Percentiles rank a stretch among this genome's conserved stretches.
phyloP scores from a whole-genome alignment of 1,139 yeast species.

The Sugiyamaella castrensis region DNA sequence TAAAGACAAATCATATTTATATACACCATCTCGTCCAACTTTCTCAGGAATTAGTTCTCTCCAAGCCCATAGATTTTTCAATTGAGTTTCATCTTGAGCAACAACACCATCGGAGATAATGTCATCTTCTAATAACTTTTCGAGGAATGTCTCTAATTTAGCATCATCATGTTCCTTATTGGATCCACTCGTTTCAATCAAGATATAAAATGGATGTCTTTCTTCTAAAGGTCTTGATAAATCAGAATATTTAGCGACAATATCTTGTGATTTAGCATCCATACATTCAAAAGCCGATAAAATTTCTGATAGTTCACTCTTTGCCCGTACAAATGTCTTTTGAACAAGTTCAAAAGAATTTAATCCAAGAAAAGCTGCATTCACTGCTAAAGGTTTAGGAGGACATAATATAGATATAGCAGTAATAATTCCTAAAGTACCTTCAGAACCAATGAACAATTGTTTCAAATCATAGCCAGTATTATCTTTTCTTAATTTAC shows the following conservation, averaged over 20 bases:
- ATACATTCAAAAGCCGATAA: conserved; percentile 93
- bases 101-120: conserved; percentile 87
- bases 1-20: conserved; percentile 91
- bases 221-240: conserved; percentile 75
- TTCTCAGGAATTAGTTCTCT: conserved; percentile 94
- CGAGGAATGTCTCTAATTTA: conserved; percentile 70
- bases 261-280: conserved; percentile 73
- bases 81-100: conserved; percentile 91
- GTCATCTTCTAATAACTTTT: conserved; percentile 78
- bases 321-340: conserved; percentile 75
- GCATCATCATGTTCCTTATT: conserved; percentile 60
- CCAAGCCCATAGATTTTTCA: conserved; percentile 86
- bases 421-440: conserved; percentile 85
- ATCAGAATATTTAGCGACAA: conserved; percentile 52
- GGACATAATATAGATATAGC: conserved; percentile 90
- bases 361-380: conserved; percentile 86
- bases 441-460: conserved; percentile 89
- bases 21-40: conserved; percentile 78
- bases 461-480: conserved; percentile 94
- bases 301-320: conserved; percentile 75
- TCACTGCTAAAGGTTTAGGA: conserved; percentile 81
- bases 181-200: conserved; percentile 93
- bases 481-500: conserved; percentile 85
- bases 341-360: conserved; percentile 79
- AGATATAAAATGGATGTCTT: conserved; percentile 75